Percentiles rank a stretch among this genome's conserved stretches.
These are phyloP conservation scores for Aristolochia contorta DNA, from an alignment of 164 flowering plant genomes.

Conservation along the genomic window DNA sequence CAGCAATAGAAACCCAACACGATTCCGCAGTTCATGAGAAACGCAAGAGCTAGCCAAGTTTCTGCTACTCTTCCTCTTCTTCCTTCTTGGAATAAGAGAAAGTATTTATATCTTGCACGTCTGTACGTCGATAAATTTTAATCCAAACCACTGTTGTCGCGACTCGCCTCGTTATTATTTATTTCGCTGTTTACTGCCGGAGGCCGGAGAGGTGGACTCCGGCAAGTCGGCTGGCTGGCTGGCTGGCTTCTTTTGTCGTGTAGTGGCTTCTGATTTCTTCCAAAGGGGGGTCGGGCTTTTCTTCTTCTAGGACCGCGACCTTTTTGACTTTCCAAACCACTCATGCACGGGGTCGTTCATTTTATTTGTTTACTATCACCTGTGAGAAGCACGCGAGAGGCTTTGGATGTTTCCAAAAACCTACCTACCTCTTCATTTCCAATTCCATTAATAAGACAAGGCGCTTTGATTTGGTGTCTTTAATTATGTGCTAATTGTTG, in stretches of 20 bases:
- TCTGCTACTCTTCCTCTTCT: slow-evolving; percentile 2
- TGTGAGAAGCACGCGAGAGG: not conserved
- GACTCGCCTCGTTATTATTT: not conserved
- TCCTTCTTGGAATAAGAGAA: not conserved
- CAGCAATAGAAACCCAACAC: slow-evolving; percentile 79
- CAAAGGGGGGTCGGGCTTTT: too few relatives aligned
- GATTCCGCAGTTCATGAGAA: slow-evolving; percentile 67
- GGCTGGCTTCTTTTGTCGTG: not conserved
- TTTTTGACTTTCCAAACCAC: slow-evolving; percentile 1
- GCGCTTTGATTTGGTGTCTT: too few relatives aligned
- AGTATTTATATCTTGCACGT: not conserved
- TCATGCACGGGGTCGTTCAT: not conserved
- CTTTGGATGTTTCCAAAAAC: too few relatives aligned
- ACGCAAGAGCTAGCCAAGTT: slow-evolving; percentile 18
- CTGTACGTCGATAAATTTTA: too few relatives aligned
- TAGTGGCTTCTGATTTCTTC: not conserved
- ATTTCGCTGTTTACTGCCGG: not conserved
- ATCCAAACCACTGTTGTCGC: not conserved
- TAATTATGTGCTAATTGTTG: too few relatives aligned
- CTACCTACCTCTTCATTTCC: too few relatives aligned
- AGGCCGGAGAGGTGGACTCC: too few relatives aligned
- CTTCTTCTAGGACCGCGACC: not conserved
- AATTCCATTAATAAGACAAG: too few relatives aligned
- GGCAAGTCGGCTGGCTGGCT: too few relatives aligned
- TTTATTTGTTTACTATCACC: not conserved